Percentiles rank a stretch among this genome's conserved stretches.
These are phyloP conservation scores for Strobilomyces echinocephalus DNA, from an alignment of 768 basidiomycete genomes.

Conservation along the genomic window DNA sequence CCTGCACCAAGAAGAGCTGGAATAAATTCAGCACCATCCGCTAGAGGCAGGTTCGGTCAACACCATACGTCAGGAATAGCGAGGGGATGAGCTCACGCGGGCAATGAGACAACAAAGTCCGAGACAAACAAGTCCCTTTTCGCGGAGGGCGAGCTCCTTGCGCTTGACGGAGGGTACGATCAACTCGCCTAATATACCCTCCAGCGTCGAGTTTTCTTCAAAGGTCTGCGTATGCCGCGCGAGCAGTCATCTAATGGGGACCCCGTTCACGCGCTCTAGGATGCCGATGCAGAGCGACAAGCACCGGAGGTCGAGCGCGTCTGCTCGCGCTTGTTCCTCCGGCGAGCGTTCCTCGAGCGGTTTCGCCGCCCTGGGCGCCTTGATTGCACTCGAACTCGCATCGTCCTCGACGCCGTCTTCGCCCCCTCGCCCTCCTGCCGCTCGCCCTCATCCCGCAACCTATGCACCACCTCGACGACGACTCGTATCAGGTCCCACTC, in stretches of 20 bases:
- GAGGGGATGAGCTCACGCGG: constrained; percentile 18
- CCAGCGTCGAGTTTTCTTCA: constrained; percentile 65
- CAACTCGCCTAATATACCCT: constrained; percentile 71
- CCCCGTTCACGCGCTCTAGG: constrained; percentile 82
- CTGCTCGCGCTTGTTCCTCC: too few species aligned
- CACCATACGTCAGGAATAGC: neutral
- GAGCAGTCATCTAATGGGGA: constrained; percentile 23
- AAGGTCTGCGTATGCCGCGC: constrained; percentile 36
- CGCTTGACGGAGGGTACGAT: constrained; percentile 88
- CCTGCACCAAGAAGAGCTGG: constrained; percentile 78
- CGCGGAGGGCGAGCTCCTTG: constrained; percentile 67
- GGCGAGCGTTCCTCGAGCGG: too few species aligned
- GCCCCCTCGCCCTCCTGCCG: constrained; percentile 21
- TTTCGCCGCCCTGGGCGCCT: too few species aligned
- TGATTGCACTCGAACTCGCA: too few species aligned
- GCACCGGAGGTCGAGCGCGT: constrained; percentile 67
- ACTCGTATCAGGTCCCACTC: constrained; percentile 86
- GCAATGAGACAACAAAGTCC: constrained; percentile 78
- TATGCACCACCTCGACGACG: too few species aligned
- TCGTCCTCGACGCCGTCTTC: constrained; percentile 6
- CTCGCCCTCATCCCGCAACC: constrained; percentile 44
- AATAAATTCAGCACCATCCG: constrained; percentile 47
- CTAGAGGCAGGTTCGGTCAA: constrained; percentile 5
- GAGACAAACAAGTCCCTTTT: constrained; percentile 61
- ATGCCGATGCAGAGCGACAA: constrained; percentile 70